Conservation (phyloP, 352 stramenopile species). For the Phytopythium delawarense region DNA sequence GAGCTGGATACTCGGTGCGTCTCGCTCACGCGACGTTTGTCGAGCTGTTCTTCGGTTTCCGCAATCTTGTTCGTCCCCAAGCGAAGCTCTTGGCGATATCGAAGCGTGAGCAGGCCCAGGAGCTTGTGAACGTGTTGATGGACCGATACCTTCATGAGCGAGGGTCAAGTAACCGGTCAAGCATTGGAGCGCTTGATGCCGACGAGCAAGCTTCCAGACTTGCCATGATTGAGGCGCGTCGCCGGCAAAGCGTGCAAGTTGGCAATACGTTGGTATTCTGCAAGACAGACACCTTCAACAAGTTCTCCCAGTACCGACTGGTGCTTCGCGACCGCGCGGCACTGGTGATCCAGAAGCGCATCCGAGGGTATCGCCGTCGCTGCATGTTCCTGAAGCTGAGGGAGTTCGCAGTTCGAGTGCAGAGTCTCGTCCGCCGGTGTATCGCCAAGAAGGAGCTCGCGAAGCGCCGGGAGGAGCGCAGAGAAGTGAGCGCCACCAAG, state of each 20-base stretch:
- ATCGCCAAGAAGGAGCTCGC: constrained; percentile 28
- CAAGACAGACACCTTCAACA: constrained; percentile 53
- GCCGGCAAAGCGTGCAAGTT: constrained; percentile 45
- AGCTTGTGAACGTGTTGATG: constrained; percentile 27
- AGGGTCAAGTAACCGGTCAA: constrained; percentile 6
- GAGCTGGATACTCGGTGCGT: constrained; percentile 94
- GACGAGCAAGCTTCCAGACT: not conserved
- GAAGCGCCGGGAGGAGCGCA: constrained; percentile 23
- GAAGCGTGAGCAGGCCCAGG: constrained; percentile 26
- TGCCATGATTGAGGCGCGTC: constrained; percentile 1
- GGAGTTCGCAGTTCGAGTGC: constrained; percentile 26
- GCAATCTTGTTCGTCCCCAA: constrained; percentile 23
- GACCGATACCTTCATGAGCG: constrained; percentile 29
- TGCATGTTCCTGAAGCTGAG: constrained; percentile 32
- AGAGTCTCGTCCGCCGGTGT: constrained; percentile 45
- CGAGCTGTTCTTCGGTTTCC: constrained; percentile 65
- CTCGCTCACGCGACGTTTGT: constrained; percentile 92
- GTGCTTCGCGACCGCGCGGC: constrained; percentile 31
- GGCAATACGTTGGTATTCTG: constrained; percentile 64
- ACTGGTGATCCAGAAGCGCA: constrained; percentile 38
- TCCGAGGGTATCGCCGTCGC: constrained; percentile 37
- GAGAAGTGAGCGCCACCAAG: constrained; percentile 21
- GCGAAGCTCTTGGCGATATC: constrained; percentile 21
- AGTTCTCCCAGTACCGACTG: constrained; percentile 43
- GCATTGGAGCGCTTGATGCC: not conserved